Evolutionary conservation across 495 filamentous ascomycete species (phyloP).

Genomic region (Penicillium robsamsonii): DNA sequence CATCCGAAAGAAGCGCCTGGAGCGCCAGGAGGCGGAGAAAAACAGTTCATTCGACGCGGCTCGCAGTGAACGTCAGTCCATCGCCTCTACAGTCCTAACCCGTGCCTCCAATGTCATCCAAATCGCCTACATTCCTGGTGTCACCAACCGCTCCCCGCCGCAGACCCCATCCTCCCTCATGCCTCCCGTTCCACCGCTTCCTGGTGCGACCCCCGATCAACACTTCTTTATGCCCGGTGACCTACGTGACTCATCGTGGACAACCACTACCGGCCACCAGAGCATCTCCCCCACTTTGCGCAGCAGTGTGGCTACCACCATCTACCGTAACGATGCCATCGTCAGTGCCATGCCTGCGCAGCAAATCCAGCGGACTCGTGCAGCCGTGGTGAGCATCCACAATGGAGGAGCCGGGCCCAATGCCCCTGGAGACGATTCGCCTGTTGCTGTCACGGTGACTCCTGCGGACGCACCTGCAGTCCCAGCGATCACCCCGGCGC

Average conservation of each 20-base stretch:
- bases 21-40: slow-evolving; percentile 54
- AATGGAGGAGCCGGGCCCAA: slow-evolving; percentile 29
- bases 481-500: slow-evolving; percentile 51
- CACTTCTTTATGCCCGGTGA: slow-evolving; percentile 94
- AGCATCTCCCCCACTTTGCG: slow-evolving; percentile 62
- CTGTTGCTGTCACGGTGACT: slow-evolving; percentile 28
- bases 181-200: slow-evolving; percentile 89
- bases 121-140: slow-evolving; percentile 97
- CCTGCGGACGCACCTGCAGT: slow-evolving; percentile 50
- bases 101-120: slow-evolving; percentile 98
- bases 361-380: slow-evolving; percentile 78
- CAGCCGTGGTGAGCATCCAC: slow-evolving; percentile 87
- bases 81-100: slow-evolving; percentile 92
- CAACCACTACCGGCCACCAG: slow-evolving; percentile 63
- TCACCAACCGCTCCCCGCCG: slow-evolving; percentile 86
- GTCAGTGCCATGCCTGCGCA: slow-evolving; percentile 78
- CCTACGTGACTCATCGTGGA: slow-evolving; percentile 82
- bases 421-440: slow-evolving; percentile 12
- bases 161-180: slow-evolving; percentile 79
- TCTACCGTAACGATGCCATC: slow-evolving; percentile 85
- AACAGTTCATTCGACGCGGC: slow-evolving; percentile 59
- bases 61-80: slow-evolving; percentile 80
- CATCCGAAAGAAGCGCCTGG: slow-evolving; percentile 73
- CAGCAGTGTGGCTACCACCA: slow-evolving; percentile 84
- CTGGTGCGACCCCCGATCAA: slow-evolving; percentile 71